Percentiles rank a stretch among this genome's conserved stretches.
These are phyloP conservation scores for Sodiomyces alkalinus DNA, from an alignment of 2,329 filamentous ascomycete genomes.

Conservation along the genomic window DNA sequence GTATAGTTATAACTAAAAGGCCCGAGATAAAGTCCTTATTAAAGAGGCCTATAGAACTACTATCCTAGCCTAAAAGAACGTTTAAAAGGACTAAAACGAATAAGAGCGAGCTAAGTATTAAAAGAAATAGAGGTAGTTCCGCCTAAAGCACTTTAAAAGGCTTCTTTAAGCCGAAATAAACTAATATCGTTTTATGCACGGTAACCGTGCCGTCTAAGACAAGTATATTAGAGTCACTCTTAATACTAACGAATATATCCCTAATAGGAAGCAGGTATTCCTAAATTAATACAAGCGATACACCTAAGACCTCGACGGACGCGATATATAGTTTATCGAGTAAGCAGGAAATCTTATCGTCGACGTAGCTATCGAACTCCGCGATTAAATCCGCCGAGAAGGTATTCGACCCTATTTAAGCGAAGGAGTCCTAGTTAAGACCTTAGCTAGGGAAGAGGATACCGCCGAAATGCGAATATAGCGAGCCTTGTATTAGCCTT, in stretches of 20 bases:
- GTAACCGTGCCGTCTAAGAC: slow-evolving; percentile 1
- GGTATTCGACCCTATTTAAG: slow-evolving; percentile 52
- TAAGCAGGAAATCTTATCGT: slow-evolving; percentile 1
- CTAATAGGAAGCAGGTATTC: background rate
- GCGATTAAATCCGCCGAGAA: slow-evolving; percentile 15
- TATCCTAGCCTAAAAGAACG: slow-evolving; percentile 12
- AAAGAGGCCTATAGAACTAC: slow-evolving; percentile 8
- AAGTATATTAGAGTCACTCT: background rate
- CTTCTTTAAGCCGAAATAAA: slow-evolving; percentile 56
- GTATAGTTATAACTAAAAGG: slow-evolving; percentile 12
- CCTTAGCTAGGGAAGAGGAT: slow-evolving; percentile 56
- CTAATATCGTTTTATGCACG: background rate
- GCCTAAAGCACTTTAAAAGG: slow-evolving; percentile 51
- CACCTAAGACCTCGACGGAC: too few species aligned
- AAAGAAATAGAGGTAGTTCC: slow-evolving; percentile 15
- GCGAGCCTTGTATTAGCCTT: slow-evolving; percentile 70
- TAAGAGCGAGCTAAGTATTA: slow-evolving; percentile 11
- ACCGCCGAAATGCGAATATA: slow-evolving; percentile 71
- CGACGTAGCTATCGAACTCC: slow-evolving; percentile 1
- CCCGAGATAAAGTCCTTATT: slow-evolving; percentile 5
- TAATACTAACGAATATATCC: background rate
- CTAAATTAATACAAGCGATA: background rate
- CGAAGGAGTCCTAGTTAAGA: slow-evolving; percentile 74
- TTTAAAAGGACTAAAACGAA: slow-evolving; percentile 20
- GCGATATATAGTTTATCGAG: background rate